Percentiles rank a stretch among this genome's conserved stretches.
phyloP scores from a whole-genome alignment of 257 asterid species.

The Apocynum venetum region DNA sequence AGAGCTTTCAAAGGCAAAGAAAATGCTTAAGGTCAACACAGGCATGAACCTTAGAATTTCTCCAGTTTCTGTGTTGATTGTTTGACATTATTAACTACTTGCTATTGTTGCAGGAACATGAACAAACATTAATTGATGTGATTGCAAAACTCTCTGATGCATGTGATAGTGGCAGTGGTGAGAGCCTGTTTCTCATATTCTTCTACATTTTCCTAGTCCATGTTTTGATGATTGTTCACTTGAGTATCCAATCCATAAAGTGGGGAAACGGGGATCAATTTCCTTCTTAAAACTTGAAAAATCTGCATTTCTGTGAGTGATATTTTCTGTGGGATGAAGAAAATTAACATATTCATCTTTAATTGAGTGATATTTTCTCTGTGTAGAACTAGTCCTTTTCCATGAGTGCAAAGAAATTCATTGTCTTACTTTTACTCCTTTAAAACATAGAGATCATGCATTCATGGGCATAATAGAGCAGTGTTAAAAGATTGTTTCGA shows the following conservation, averaged over 20 bases:
- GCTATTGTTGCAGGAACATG: conserved; percentile 72
- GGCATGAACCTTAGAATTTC: conserved; percentile 5
- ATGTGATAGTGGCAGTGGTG: conserved; percentile 65
- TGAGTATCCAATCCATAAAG: background rate
- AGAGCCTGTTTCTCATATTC: conserved; percentile 5
- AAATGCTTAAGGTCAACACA: conserved; percentile 69
- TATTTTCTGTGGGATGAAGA: no score
- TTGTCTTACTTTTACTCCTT: background rate
- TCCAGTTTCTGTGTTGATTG: conserved; percentile 7
- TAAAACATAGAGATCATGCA: background rate
- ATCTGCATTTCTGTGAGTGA: background rate
- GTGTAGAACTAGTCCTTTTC: background rate
- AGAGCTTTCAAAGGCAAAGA: conserved; percentile 88
- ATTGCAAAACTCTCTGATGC: conserved; percentile 77
- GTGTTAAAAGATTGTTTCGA: background rate
- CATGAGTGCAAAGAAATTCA: background rate
- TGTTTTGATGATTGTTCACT: background rate
- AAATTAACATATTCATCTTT: background rate
- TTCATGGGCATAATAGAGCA: background rate
- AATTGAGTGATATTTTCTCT: background rate
- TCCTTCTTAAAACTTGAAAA: background rate
- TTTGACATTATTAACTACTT: conserved; percentile 17
- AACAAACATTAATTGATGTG: conserved; percentile 68
- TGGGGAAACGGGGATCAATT: background rate
- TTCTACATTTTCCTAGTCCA: background rate